phyloP scores from a whole-genome alignment of 768 basidiomycete species.

The Amanita jacksonii region DNA sequence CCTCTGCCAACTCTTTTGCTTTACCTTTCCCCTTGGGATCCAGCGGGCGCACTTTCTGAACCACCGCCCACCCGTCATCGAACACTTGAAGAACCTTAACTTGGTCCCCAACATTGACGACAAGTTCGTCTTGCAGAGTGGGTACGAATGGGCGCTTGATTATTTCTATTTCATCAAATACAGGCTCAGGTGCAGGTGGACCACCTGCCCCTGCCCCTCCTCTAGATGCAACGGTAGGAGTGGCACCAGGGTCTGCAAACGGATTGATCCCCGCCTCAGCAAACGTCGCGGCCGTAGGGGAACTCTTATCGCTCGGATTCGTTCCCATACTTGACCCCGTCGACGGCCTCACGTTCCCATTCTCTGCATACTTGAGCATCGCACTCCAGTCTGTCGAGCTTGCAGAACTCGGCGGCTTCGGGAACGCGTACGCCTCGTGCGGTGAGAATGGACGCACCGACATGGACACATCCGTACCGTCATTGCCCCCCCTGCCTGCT shows the following conservation, averaged over 20 bases:
- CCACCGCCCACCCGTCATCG: conserved; percentile 65
- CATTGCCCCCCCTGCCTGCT: conserved; percentile 16
- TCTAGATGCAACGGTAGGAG: not conserved
- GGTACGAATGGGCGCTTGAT: conserved; percentile 49
- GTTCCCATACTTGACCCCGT: too few relatives aligned
- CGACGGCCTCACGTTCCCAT: too few relatives aligned
- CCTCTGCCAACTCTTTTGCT: conserved; percentile 7
- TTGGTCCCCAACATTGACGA: conserved; percentile 37
- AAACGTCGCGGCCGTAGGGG: too few relatives aligned
- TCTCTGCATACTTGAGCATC: not conserved
- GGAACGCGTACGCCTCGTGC: conserved; percentile 61
- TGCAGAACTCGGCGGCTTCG: conserved; percentile 37
- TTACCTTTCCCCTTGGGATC: conserved; percentile 22
- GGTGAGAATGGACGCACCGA: conserved; percentile 59
- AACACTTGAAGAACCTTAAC: conserved; percentile 47
- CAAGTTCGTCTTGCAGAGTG: conserved; percentile 50
- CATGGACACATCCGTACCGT: conserved; percentile 39
- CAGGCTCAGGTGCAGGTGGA: conserved; percentile 8
- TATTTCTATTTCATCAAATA: conserved; percentile 34
- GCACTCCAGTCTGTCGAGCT: conserved; percentile 13
- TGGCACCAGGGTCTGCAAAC: not conserved
- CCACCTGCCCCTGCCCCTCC: too few relatives aligned
- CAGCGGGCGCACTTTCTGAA: conserved; percentile 31
- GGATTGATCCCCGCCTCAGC: not conserved
- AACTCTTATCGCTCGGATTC: too few relatives aligned